A percentile compares a stretch with the other conserved stretches of the same genome.
phyloP scores from a whole-genome alignment of 108 stramenopile genomes.

The Cyclotella choctawhatcheeana region DNA sequence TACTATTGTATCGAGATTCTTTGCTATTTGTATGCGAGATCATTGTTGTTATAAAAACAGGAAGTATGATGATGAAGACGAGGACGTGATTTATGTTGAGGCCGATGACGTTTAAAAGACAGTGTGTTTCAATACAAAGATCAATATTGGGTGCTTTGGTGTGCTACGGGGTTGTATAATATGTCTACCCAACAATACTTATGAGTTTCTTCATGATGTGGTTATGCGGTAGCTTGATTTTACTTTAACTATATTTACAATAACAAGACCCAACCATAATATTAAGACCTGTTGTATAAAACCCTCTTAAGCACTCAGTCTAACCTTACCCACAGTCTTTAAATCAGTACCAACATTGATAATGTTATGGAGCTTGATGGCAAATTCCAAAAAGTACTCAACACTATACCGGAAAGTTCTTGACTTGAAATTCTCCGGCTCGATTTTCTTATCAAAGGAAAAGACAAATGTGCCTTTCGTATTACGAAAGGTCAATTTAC shows the following conservation, averaged over 20 bases:
- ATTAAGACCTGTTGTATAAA: background rate
- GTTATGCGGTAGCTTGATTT: background rate
- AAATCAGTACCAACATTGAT: constrained; percentile 36
- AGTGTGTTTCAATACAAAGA: background rate
- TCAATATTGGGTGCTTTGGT: too few relatives aligned
- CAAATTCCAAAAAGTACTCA: constrained; percentile 49
- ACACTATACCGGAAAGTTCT: constrained; percentile 31
- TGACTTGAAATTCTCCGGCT: constrained; percentile 29
- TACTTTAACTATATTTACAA: background rate
- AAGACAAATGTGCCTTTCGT: constrained; percentile 31
- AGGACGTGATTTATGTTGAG: constrained; percentile 4
- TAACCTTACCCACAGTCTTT: constrained; percentile 38
- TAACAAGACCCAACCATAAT: background rate
- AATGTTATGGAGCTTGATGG: constrained; percentile 47
- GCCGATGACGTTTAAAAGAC: background rate
- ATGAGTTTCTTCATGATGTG: too few relatives aligned
- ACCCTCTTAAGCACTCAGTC: constrained; percentile 16
- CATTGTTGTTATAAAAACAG: constrained; percentile 9
- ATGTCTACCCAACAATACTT: too few relatives aligned
- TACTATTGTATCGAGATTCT: constrained; percentile 28
- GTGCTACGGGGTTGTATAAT: too few relatives aligned
- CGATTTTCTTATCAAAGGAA: constrained; percentile 19
- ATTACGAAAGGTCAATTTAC: constrained; percentile 32
- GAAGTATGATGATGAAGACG: constrained; percentile 14
- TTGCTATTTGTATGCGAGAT: constrained; percentile 40